Conservation (phyloP, 2,329 filamentous ascomycete species). For the Venturia carpophila region DNA sequence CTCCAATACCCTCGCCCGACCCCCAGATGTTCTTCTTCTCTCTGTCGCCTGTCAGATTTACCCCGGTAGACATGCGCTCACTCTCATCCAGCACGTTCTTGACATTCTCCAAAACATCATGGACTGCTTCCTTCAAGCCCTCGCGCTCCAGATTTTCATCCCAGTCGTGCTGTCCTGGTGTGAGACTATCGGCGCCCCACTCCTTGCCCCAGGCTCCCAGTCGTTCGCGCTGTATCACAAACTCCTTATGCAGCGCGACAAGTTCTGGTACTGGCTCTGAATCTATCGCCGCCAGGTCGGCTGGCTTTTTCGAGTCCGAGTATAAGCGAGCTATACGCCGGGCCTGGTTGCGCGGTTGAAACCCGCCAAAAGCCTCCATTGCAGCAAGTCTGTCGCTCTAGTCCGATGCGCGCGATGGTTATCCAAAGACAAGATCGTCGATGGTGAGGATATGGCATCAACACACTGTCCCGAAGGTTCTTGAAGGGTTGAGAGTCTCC, state of each 20-base stretch:
- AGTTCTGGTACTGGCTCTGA: constrained; percentile 56
- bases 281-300: constrained; percentile 59
- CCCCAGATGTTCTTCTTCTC: constrained; percentile 24
- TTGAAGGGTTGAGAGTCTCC: background rate
- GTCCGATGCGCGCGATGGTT: background rate
- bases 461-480: background rate
- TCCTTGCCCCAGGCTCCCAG: constrained; percentile 72
- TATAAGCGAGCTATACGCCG: constrained; percentile 62
- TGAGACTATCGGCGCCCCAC: constrained; percentile 62
- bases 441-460: background rate
- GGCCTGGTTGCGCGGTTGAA: constrained; percentile 22
- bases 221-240: constrained; percentile 72
- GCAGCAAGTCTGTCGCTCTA: background rate
- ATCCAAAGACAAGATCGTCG: background rate
- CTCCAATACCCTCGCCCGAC: constrained; percentile 31
- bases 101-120: constrained; percentile 71
- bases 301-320: constrained; percentile 71
- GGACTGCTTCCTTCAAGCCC: constrained; percentile 67
- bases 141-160: constrained; percentile 60
- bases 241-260: constrained; percentile 63
- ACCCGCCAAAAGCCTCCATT: constrained; percentile 8
- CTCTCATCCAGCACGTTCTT: constrained; percentile 72
- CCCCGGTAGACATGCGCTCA: constrained; percentile 54
- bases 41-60: constrained; percentile 26
- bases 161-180: constrained; percentile 58